Evolutionary conservation across 371 early-diverging fungal genomes (phyloP).

Genomic region (Vairimorpha ceranae): DNA sequence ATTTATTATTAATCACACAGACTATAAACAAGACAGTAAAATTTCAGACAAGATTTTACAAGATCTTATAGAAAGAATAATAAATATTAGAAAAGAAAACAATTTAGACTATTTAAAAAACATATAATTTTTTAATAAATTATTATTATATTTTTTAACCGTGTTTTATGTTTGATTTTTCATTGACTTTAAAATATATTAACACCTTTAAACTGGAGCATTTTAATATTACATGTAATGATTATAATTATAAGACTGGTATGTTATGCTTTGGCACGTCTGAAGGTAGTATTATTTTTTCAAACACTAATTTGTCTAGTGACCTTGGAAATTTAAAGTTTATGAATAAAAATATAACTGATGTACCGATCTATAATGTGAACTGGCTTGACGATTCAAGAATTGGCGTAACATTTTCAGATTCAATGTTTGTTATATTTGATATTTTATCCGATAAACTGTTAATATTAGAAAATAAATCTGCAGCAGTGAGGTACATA

Average conservation of each 20-base stretch:
- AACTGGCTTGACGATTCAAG: not conserved
- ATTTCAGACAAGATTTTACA: slow-evolving; percentile 73
- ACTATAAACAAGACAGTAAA: slow-evolving; percentile 79
- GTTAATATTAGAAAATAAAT: not conserved
- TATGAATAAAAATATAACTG: not conserved
- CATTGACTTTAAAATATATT: not conserved
- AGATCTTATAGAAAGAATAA: slow-evolving; percentile 66
- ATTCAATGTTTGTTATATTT: not conserved
- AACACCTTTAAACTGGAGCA: not conserved
- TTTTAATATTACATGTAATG: not conserved
- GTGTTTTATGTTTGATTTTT: not conserved
- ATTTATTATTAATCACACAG: slow-evolving; percentile 76
- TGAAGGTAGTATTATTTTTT: not conserved
- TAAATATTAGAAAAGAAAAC: slow-evolving; percentile 33
- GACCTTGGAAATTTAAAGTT: not conserved
- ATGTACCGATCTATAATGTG: not conserved
- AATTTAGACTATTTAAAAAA: slow-evolving; percentile 31
- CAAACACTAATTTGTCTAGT: not conserved
- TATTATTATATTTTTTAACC: not conserved
- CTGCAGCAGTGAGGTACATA: not conserved
- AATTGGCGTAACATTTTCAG: not conserved
- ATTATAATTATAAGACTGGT: not conserved
- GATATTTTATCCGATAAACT: not conserved
- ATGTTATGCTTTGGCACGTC: not conserved
- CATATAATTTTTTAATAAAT: not conserved